Base-by-base conservation (phyloP, 495 filamentous ascomycete species). In the Rhypophila decipiens region DNA sequence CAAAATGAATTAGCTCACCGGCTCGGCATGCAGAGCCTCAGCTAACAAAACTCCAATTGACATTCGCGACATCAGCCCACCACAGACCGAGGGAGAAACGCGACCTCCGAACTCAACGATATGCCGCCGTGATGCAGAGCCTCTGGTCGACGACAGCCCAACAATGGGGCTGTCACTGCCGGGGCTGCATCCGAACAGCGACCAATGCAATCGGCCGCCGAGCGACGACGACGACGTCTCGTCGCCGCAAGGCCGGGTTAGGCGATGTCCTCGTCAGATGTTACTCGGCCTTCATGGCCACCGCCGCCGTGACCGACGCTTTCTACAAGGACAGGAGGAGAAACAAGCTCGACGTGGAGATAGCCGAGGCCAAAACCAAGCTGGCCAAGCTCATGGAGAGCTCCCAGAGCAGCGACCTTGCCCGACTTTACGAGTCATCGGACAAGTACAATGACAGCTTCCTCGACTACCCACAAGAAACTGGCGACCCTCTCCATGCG, bases 221-320 rank as follows among this genome's bases (percentile, higher is more conserved):
- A 38, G 35, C 50, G 42, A 47, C 48, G 21, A 46, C 44, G 17
- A 40, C 53, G 11, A 31, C 24, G 38, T 33, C 72, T 20, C 64
- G 71, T 34, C 71, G 69, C 57, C 74, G 73, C 23, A 71, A 69
- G 53, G 61, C 80, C 42, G 71, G 71, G 1, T 69, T 72, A 53
- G 77, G 73, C 55, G 80, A 85, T 63, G 68, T 83, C 13, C 81
- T 85, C 46, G 88, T 85, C 3, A 77, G 82, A 11, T 74, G 80
- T 50, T 88, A 87, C 56, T 82, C 82, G 2, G 80, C 82, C 44
- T 81, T 88, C 31, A 79, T 88, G 47, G 84, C 82, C 2, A 78
- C 80, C n/a, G 87, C 85, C 1, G 77, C 83, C 31, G 63, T 85
- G 2, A 69, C 76, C 22, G 86, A 89, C 65, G 78, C 78, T 1